These are phyloP conservation scores for Camelina neglecta DNA, from an alignment of 345 rosid genomes.

Conservation along the genomic window DNA sequence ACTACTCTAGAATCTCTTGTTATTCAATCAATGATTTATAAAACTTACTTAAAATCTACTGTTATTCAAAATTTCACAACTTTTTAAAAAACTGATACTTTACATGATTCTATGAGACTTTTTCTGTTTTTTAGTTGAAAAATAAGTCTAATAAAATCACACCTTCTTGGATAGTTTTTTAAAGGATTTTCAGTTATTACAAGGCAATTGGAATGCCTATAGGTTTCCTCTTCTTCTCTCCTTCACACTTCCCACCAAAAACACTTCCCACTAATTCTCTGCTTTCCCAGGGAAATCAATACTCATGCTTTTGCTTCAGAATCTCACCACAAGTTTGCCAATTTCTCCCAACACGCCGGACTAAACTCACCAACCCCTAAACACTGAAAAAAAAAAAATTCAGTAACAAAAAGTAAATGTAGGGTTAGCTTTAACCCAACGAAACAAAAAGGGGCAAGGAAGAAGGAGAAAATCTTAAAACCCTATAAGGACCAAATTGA, in stretches of 20 bases:
- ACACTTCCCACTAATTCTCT: slow-evolving; percentile 60
- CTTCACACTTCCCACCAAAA: background rate
- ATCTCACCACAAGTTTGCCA: slow-evolving; percentile 35
- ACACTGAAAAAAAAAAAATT: background rate
- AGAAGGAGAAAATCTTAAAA: slow-evolving; percentile 37
- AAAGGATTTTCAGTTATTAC: too few relatives aligned
- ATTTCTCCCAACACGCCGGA: slow-evolving; percentile 1
- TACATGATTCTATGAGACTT: too few relatives aligned
- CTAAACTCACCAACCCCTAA: slow-evolving; percentile 53
- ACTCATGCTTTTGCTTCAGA: slow-evolving; percentile 84
- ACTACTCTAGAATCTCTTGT: too few relatives aligned
- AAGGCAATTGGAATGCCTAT: too few relatives aligned
- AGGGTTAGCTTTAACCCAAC: slow-evolving; percentile 49
- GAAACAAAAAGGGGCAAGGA: slow-evolving; percentile 24
- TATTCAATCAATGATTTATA: too few relatives aligned
- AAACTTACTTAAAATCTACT: too few relatives aligned
- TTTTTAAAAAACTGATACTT: too few relatives aligned
- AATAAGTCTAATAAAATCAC: too few relatives aligned
- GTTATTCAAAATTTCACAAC: too few relatives aligned
- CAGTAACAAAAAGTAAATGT: slow-evolving; percentile 50
- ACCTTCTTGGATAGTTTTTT: too few relatives aligned
- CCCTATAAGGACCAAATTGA: slow-evolving; percentile 39
- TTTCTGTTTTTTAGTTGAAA: too few relatives aligned
- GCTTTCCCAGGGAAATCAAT: slow-evolving; percentile 72
- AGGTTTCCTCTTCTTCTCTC: too few relatives aligned